Percentiles rank a stretch among this genome's conserved stretches.
phyloP scores from a whole-genome alignment of 768 basidiomycete species.

The Amanita phalloides region DNA sequence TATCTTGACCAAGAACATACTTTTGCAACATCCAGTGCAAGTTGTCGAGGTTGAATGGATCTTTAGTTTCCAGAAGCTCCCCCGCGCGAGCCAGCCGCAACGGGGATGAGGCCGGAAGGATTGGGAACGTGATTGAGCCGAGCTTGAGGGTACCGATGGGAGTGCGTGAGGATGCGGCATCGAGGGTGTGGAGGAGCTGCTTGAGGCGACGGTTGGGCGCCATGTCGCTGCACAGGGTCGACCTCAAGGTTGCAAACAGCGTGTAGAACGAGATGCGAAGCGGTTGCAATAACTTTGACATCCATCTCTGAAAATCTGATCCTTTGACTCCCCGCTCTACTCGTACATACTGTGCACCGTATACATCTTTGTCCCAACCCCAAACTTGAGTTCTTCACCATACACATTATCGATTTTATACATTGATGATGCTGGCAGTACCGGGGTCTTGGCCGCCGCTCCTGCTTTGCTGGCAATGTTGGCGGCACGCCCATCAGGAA shows the following conservation, averaged over 20 bases:
- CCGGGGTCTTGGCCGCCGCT: constrained; percentile 19
- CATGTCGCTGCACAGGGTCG: constrained; percentile 15
- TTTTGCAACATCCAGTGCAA: constrained; percentile 61
- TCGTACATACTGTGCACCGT: constrained; percentile 49
- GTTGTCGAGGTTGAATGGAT: constrained; percentile 44
- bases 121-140: constrained; percentile 44
- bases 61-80: constrained; percentile 37
- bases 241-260: not conserved
- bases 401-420: constrained; percentile 65
- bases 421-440: constrained; percentile 38
- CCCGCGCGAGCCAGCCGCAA: constrained; percentile 31
- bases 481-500: constrained; percentile 84
- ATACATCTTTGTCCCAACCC: constrained; percentile 54
- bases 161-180: constrained; percentile 17
- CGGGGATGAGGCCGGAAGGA: constrained; percentile 20
- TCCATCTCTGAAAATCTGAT: too few species aligned
- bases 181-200: constrained; percentile 33
- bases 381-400: constrained; percentile 35
- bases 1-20: constrained; percentile 54
- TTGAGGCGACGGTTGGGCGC: constrained; percentile 36
- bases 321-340: too few species aligned
- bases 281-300: too few species aligned
- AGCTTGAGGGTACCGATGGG: constrained; percentile 45
- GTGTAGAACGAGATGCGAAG: too few species aligned
- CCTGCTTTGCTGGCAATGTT: constrained; percentile 72